These are phyloP conservation scores for Rhodomyrtus tomentosa DNA, from an alignment of 345 rosid species.

Conservation along the genomic window DNA sequence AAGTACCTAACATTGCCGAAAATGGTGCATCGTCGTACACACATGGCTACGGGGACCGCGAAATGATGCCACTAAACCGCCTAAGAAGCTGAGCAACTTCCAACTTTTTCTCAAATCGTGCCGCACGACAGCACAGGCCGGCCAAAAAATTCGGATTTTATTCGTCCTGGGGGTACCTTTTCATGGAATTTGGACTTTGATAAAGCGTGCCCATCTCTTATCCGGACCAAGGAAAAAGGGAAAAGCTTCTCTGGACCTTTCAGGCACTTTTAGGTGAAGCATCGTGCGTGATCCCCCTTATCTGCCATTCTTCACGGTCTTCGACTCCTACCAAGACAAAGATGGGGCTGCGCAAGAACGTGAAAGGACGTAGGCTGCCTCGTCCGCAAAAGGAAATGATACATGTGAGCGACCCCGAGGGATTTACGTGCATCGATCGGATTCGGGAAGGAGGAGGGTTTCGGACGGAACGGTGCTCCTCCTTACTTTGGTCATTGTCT, in stretches of 20 bases:
- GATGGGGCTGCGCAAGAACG: background rate
- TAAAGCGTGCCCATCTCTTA: too few relatives aligned
- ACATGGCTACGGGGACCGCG: background rate
- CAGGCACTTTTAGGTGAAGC: background rate
- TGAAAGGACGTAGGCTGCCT: background rate
- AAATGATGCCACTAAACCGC: background rate
- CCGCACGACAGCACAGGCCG: background rate
- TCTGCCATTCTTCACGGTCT: background rate
- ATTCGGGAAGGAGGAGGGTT: background rate
- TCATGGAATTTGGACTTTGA: too few relatives aligned
- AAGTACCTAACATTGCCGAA: background rate
- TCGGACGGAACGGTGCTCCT: background rate
- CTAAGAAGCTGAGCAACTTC: background rate
- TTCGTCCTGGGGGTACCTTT: too few relatives aligned
- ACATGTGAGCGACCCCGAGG: background rate
- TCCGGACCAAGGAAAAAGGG: background rate
- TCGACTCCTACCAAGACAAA: background rate
- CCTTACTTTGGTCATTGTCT: background rate
- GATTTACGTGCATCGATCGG: background rate
- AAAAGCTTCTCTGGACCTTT: background rate
- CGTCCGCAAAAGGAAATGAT: background rate
- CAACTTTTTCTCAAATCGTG: background rate
- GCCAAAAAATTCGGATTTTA: background rate
- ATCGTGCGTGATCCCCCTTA: background rate
- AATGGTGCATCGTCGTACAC: background rate